A percentile compares a stretch with the other conserved stretches of the same genome.
These are phyloP conservation scores for Metschnikowia gruessii DNA, from an alignment of 805 yeast genomes.

Conservation along the genomic window DNA sequence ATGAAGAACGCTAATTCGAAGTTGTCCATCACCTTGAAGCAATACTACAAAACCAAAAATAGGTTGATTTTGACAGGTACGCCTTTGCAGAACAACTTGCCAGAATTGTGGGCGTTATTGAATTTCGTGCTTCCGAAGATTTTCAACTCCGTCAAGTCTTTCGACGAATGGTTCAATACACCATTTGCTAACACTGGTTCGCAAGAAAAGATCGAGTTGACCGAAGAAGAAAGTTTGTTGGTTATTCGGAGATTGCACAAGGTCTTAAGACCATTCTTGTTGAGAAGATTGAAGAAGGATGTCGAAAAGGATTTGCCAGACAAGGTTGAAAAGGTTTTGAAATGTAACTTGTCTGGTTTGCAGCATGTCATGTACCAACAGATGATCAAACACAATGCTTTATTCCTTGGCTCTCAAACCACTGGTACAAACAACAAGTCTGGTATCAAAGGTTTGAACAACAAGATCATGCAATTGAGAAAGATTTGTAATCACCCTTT, in stretches of 20 bases:
- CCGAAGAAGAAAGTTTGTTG: slow-evolving; percentile 83
- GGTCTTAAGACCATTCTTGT: slow-evolving; percentile 78
- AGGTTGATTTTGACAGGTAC: slow-evolving; percentile 85
- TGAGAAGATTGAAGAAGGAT: slow-evolving; percentile 81
- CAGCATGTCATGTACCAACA: slow-evolving; percentile 72
- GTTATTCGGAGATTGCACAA: slow-evolving; percentile 83
- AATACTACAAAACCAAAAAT: slow-evolving; percentile 70
- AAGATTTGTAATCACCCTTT: slow-evolving; percentile 87
- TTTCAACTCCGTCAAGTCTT: slow-evolving; percentile 80
- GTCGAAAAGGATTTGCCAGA: slow-evolving; percentile 85
- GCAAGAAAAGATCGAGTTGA: slow-evolving; percentile 74
- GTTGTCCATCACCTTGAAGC: slow-evolving; percentile 65
- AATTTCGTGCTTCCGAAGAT: slow-evolving; percentile 81
- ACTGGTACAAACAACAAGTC: slow-evolving; percentile 50
- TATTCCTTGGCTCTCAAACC: slow-evolving; percentile 62
- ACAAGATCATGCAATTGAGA: slow-evolving; percentile 80
- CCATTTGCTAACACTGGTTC: slow-evolving; percentile 84
- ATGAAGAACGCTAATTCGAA: slow-evolving; percentile 80
- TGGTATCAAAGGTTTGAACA: slow-evolving; percentile 75
- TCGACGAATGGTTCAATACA: slow-evolving; percentile 88
- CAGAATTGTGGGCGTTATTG: slow-evolving; percentile 81
- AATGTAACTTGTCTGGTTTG: slow-evolving; percentile 72
- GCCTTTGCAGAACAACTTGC: slow-evolving; percentile 79
- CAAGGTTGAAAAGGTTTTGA: slow-evolving; percentile 77
- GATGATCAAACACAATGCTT: slow-evolving; percentile 68